phyloP scores from a whole-genome alignment of 176 grass and related monocot species.

The Miscanthus lutarioriparius region DNA sequence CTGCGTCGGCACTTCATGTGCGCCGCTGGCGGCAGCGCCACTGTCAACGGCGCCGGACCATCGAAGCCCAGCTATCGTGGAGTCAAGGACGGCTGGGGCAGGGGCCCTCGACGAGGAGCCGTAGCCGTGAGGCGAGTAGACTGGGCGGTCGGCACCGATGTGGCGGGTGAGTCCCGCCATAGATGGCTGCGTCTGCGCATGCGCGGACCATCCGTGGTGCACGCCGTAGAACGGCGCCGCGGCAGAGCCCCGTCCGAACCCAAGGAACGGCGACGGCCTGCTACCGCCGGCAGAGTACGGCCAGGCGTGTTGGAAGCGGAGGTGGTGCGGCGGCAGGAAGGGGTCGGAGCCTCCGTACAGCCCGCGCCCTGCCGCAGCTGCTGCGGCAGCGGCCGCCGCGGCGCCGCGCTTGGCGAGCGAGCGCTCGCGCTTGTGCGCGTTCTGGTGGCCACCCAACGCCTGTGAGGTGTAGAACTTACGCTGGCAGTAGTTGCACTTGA shows the following conservation, averaged over 20 bases:
- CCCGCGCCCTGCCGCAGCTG: background rate
- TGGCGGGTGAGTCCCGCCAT: background rate
- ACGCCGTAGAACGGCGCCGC: conserved; percentile 26
- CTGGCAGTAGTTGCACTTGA: conserved; percentile 92
- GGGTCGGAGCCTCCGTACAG: conserved; percentile 25
- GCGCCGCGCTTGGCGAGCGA: conserved; percentile 63
- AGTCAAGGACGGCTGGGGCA: background rate
- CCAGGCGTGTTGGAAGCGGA: conserved; percentile 32
- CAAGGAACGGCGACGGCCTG: conserved; percentile 15
- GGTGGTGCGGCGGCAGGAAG: conserved; percentile 38
- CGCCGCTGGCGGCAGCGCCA: background rate
- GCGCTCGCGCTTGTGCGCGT: conserved; percentile 92
- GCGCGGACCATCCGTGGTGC: conserved; percentile 31
- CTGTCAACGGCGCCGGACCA: background rate
- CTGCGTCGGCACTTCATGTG: background rate
- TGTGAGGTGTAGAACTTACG: conserved; percentile 92
- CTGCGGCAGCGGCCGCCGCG: background rate
- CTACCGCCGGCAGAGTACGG: conserved; percentile 7
- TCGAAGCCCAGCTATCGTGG: background rate
- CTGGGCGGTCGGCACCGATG: background rate
- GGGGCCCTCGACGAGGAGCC: background rate
- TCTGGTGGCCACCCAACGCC: conserved; percentile 91
- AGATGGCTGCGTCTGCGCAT: background rate
- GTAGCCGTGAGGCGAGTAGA: conserved; percentile 26
- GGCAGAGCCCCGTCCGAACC: background rate